phyloP scores from a whole-genome alignment of 2,329 filamentous ascomycete genomes.

The Phialocephala subalpina region DNA sequence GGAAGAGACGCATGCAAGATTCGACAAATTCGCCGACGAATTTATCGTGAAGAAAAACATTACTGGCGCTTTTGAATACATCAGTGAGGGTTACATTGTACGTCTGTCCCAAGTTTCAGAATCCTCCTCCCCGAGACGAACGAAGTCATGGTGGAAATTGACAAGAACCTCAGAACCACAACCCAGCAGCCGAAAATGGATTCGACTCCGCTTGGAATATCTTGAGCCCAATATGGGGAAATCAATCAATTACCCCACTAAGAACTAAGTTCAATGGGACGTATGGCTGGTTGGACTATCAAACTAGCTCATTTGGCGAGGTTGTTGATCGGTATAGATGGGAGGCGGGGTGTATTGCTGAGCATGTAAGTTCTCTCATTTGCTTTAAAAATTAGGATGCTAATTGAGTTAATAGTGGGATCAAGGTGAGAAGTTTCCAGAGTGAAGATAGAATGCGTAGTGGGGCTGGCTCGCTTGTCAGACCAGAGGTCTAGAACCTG shows the following conservation, averaged over 20 bases:
- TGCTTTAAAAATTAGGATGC: background rate
- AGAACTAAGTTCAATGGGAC: conserved; percentile 17
- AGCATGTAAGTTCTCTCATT: conserved; percentile 23
- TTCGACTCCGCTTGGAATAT: conserved; percentile 26
- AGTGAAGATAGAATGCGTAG: too few relatives aligned
- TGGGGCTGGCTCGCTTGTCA: too few relatives aligned
- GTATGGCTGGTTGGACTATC: conserved; percentile 26
- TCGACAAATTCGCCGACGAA: conserved; percentile 18
- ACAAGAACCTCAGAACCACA: conserved; percentile 29
- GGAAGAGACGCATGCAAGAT: conserved; percentile 13
- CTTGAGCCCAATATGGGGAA: conserved; percentile 21
- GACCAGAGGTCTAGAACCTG: too few relatives aligned
- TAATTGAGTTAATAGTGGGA: conserved; percentile 21
- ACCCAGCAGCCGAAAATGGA: conserved; percentile 22
- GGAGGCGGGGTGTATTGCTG: conserved; percentile 27
- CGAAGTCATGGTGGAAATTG: too few relatives aligned
- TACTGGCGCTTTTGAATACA: conserved; percentile 25
- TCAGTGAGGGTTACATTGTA: conserved; percentile 26
- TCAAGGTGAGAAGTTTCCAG: conserved; percentile 24
- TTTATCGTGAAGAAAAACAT: conserved; percentile 26
- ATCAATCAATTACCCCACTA: conserved; percentile 10
- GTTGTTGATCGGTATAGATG: conserved; percentile 28
- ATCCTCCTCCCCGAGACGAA: too few relatives aligned
- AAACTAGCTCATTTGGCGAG: conserved; percentile 9
- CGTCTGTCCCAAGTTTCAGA: too few relatives aligned